A percentile compares a stretch with the other conserved stretches of the same genome.
Conservation (phyloP, 768 basidiomycete genomes). For the Tephrocybe sp. region DNA sequence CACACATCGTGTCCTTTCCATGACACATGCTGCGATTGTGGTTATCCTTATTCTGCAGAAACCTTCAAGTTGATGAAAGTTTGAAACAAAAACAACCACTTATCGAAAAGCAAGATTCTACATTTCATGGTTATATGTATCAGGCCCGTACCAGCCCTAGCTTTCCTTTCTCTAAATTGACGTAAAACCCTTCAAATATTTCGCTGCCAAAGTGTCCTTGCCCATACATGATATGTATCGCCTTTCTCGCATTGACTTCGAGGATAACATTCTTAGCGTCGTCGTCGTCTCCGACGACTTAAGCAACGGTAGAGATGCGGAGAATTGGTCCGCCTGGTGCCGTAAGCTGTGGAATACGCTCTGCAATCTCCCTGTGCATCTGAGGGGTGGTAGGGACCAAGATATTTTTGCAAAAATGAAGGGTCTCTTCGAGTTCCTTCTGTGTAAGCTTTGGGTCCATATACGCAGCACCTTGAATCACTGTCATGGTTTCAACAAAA, state of each 20-base stretch:
- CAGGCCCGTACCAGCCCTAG: conserved; percentile 6
- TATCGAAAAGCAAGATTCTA: no score
- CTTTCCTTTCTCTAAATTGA: conserved; percentile 10
- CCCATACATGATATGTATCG: conserved; percentile 6
- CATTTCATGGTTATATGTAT: no score
- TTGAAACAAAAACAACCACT: no score
- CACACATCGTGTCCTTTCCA: no score
- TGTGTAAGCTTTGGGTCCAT: conserved; percentile 45
- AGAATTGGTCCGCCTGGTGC: not conserved
- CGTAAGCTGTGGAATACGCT: conserved; percentile 12
- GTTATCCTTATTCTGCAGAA: no score
- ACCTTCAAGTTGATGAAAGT: no score
- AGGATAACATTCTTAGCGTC: conserved; percentile 5
- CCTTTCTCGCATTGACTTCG: conserved; percentile 6
- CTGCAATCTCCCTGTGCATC: conserved; percentile 23
- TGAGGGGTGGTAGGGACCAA: conserved; percentile 27
- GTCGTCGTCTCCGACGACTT: conserved; percentile 1
- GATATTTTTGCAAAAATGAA: conserved; percentile 27
- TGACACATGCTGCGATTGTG: no score
- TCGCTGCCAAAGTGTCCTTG: conserved; percentile 9
- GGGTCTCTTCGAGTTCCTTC: conserved; percentile 48
- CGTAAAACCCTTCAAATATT: conserved; percentile 4
- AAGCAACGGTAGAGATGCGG: not conserved
- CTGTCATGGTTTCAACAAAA: conserved; percentile 24
- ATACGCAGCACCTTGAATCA: conserved; percentile 58